Evolutionary conservation across 805 yeast genomes (phyloP).

Genomic region (Grigorovia yakushimaensis): DNA sequence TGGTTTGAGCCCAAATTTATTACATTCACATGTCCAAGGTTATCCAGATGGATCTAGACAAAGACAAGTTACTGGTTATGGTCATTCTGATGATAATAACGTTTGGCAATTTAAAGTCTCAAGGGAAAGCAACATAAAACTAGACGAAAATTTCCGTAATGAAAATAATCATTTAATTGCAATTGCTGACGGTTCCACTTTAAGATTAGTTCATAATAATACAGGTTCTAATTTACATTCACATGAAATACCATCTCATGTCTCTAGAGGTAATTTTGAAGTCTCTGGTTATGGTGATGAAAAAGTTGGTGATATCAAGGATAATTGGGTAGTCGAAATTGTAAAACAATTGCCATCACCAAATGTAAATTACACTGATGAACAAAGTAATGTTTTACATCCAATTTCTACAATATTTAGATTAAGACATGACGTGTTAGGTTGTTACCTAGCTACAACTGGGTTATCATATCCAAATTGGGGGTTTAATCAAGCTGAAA

Average conservation of each 20-base stretch:
- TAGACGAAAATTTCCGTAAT: constrained; percentile 25
- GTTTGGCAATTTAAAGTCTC: constrained; percentile 53
- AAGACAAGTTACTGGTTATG: constrained; percentile 72
- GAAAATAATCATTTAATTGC: constrained; percentile 12
- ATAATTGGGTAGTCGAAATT: constrained; percentile 69
- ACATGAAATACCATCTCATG: constrained; percentile 56
- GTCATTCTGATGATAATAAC: constrained; percentile 65
- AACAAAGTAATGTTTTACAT: constrained; percentile 48
- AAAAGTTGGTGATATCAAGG: constrained; percentile 57
- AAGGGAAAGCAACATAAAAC: constrained; percentile 25
- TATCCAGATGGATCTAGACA: constrained; percentile 74
- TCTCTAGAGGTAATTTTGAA: constrained; percentile 44
- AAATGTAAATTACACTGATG: constrained; percentile 26
- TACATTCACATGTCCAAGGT: constrained; percentile 64
- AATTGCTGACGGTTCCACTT: constrained; percentile 47
- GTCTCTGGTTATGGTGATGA: constrained; percentile 67
- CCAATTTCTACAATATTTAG: constrained; percentile 81
- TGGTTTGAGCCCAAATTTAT: constrained; percentile 62
- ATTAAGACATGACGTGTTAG: constrained; percentile 53
- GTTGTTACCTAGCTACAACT: constrained; percentile 79
- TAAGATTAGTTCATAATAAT: constrained; percentile 52
- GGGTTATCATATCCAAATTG: constrained; percentile 81
- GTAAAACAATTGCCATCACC: constrained; percentile 43
- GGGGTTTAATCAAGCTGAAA: constrained; percentile 98
- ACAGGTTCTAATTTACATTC: constrained; percentile 65